These are phyloP conservation scores for Rhinocladiella mackenziei DNA, from an alignment of 2,329 filamentous ascomycete species.

Conservation along the genomic window DNA sequence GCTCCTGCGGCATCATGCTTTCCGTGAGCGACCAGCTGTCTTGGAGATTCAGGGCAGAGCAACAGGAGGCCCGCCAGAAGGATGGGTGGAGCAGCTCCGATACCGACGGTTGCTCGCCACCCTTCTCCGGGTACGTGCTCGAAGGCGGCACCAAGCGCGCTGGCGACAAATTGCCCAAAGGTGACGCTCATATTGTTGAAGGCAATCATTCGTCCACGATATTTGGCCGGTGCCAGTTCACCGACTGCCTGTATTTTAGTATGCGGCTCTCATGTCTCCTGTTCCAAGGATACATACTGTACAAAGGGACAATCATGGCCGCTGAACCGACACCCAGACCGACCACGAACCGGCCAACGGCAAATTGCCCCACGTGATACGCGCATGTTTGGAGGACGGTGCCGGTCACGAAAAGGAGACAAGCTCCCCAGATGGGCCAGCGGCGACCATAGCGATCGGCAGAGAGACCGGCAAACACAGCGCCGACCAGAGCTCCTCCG, in stretches of 20 bases:
- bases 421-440: slow-evolving; percentile 44
- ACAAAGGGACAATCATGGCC: slow-evolving; percentile 69
- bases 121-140: slow-evolving; percentile 53
- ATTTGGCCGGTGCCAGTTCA: slow-evolving; percentile 18
- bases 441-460: slow-evolving; percentile 49
- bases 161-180: slow-evolving; percentile 84
- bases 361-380: slow-evolving; percentile 41
- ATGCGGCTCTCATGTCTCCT: not conserved
- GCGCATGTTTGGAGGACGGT: slow-evolving; percentile 41
- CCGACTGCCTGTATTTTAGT: slow-evolving; percentile 6
- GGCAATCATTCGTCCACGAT: slow-evolving; percentile 21
- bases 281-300: not conserved
- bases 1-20: slow-evolving; percentile 54
- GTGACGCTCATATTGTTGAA: slow-evolving; percentile 74
- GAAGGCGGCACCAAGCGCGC: slow-evolving; percentile 75
- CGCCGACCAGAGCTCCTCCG: slow-evolving; percentile 53
- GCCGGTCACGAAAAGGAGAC: slow-evolving; percentile 43
- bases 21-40: slow-evolving; percentile 37
- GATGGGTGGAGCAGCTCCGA: slow-evolving; percentile 72
- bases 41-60: slow-evolving; percentile 70
- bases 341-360: slow-evolving; percentile 44
- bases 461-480: slow-evolving; percentile 51
- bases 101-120: slow-evolving; percentile 88
- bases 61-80: slow-evolving; percentile 65
- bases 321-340: slow-evolving; percentile 46